Conservation (phyloP, 1,139 yeast genomes). For the Geotrichum histeridarum region DNA sequence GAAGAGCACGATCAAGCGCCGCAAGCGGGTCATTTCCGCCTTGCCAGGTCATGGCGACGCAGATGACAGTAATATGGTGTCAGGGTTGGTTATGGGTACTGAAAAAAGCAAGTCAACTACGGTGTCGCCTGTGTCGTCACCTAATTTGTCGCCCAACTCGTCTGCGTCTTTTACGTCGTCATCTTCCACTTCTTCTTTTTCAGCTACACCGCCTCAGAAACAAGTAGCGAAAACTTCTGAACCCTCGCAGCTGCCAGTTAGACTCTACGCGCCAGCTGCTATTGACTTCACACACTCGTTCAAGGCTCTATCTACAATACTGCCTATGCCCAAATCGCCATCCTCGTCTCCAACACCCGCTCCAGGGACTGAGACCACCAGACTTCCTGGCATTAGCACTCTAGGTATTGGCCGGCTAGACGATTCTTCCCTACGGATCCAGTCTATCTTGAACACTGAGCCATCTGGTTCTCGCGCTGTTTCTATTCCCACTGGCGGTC, state of each 20-base stretch:
- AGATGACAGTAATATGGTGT: too few species aligned
- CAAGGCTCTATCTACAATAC: constrained; percentile 12
- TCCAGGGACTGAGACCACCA: background rate
- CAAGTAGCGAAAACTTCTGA: background rate
- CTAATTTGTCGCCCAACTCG: constrained; percentile 7
- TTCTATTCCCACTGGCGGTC: background rate
- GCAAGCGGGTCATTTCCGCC: constrained; percentile 45
- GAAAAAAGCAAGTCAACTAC: background rate
- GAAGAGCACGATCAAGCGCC: constrained; percentile 64
- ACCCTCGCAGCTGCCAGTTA: background rate
- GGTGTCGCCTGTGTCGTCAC: constrained; percentile 1
- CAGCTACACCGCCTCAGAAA: background rate
- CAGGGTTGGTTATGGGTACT: background rate
- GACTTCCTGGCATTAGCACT: constrained; percentile 3
- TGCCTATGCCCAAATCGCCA: background rate
- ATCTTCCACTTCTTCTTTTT: background rate
- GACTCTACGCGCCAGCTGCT: constrained; percentile 22
- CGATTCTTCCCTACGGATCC: too few species aligned
- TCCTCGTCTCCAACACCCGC: background rate
- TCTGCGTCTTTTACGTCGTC: constrained; percentile 7
- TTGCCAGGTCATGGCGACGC: too few species aligned
- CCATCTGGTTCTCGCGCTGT: background rate
- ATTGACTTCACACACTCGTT: constrained; percentile 36
- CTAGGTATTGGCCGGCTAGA: background rate
- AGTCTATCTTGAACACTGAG: constrained; percentile 1